phyloP scores from a whole-genome alignment of 257 asterid genomes.

The Jacaranda copaia region DNA sequence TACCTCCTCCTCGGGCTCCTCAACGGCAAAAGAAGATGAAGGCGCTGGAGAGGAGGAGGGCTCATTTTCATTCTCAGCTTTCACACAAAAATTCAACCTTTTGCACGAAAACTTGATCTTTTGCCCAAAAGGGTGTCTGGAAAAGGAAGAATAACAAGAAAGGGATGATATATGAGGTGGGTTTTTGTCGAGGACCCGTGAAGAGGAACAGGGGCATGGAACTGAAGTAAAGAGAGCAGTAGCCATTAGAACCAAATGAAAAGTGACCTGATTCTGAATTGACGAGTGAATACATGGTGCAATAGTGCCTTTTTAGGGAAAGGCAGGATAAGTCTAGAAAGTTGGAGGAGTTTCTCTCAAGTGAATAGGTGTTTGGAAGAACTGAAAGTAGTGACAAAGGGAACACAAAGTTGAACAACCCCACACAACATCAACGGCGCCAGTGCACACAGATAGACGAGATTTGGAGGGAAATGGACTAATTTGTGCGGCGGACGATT shows the following conservation, averaged over 20 bases:
- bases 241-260: constrained; percentile 53
- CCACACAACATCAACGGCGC: constrained; percentile 25
- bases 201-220: constrained; percentile 46
- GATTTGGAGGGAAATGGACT: not conserved
- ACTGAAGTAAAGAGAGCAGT: constrained; percentile 46
- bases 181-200: constrained; percentile 34
- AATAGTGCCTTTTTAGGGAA: constrained; percentile 34
- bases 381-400: constrained; percentile 37
- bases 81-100: constrained; percentile 59
- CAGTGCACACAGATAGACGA: constrained; percentile 1
- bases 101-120: constrained; percentile 38
- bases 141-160: constrained; percentile 31
- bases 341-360: constrained; percentile 63
- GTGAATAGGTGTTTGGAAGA: constrained; percentile 40
- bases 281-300: constrained; percentile 18
- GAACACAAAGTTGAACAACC: constrained; percentile 25
- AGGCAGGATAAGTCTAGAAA: constrained; percentile 57
- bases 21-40: constrained; percentile 53
- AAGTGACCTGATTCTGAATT: constrained; percentile 10
- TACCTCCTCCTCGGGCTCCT: constrained; percentile 49
- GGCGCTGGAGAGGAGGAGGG: constrained; percentile 46
- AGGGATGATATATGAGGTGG: constrained; percentile 27
- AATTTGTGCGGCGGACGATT: constrained; percentile 31
- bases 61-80: constrained; percentile 59
- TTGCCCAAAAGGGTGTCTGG: constrained; percentile 40